Evolutionary conservation across 495 filamentous ascomycete species (phyloP).

Genomic region (Penicillium lividum): DNA sequence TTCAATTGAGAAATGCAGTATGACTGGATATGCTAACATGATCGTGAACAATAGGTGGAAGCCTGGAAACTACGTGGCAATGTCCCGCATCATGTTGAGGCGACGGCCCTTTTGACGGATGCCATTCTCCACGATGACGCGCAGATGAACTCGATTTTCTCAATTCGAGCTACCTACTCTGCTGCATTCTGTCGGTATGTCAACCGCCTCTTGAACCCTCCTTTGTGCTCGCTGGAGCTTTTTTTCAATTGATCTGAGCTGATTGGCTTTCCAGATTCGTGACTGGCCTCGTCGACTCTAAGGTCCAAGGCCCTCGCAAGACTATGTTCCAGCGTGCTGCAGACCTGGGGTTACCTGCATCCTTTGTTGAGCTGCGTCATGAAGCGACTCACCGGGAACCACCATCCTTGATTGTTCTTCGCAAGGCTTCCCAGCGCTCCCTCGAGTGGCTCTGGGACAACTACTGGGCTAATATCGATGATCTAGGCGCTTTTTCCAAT

Average conservation of each 20-base stretch:
- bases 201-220: too few relatives aligned
- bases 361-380: conserved; percentile 88
- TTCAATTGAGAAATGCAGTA: neutral
- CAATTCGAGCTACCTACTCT: conserved; percentile 57
- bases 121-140: conserved; percentile 68
- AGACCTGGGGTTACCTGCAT: conserved; percentile 72
- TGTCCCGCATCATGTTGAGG: conserved; percentile 79
- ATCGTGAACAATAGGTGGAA: conserved; percentile 39
- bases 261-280: conserved; percentile 65
- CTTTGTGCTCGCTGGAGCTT: conserved; percentile 8
- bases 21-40: neutral
- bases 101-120: conserved; percentile 73
- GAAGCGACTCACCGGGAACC: conserved; percentile 87
- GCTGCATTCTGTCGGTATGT: conserved; percentile 62
- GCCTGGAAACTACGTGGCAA: conserved; percentile 67
- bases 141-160: conserved; percentile 51
- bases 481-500: conserved; percentile 3
- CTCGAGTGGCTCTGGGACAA: conserved; percentile 85
- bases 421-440: conserved; percentile 63
- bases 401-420: conserved; percentile 69
- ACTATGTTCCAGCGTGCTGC: conserved; percentile 83
- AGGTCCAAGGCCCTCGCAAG: conserved; percentile 64
- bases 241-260: neutral
- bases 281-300: conserved; percentile 79
- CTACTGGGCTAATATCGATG: conserved; percentile 65